Base-by-base conservation (phyloP, 1,139 yeast genomes). In the Yamadazyma songkhlaensis region DNA sequence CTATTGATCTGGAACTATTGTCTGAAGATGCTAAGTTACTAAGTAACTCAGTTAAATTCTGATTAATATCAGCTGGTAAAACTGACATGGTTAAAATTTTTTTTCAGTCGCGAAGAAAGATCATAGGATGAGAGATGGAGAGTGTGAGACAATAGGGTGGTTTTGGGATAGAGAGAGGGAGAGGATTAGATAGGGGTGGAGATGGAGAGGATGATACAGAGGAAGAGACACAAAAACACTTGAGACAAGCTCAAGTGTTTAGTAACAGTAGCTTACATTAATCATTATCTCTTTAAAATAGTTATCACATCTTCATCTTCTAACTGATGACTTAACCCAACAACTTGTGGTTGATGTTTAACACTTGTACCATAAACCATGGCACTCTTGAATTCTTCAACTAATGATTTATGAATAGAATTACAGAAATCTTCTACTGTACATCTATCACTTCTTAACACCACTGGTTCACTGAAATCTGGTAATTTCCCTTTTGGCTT, bases 251-350 rank as follows among this genome's bases (percentile, higher is more conserved):
- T n/a, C n/a, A n/a, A n/a, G n/a, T n/a, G n/a, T n/a, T n/a, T n/a
- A n/a, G n/a, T n/a, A n/a, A n/a, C n/a, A n/a, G n/a, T n/a, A n/a
- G n/a, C n/a, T n/a, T n/a, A n/a, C n/a, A n/a, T n/a, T n/a, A 17
- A 17, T 17, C 20, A 21, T 41, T 58, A 71, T 54, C 85, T 88
- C 70, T 89, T 90, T 66, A 90, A 75, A 53, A 92, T 88, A 23
- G 98, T 90, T 38, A 92, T 95, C 25, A 94, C 98, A 65, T 92
- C 99, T 64, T 92, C 98, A 62, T 92, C 99, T 62, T 83, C 84
- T 50, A 92, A 70, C 8, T 59, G 70, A 64, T 94, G 98, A 36
- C 74, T 63, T 50, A 92, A 72, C 31, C 98, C 98, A 32, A 90
- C 97, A 49, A 81, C 79, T 65, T 92, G 98, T n/a, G 97, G 97